Conservation (phyloP, 306 rosid genomes). For the Abrus pulchellus region DNA sequence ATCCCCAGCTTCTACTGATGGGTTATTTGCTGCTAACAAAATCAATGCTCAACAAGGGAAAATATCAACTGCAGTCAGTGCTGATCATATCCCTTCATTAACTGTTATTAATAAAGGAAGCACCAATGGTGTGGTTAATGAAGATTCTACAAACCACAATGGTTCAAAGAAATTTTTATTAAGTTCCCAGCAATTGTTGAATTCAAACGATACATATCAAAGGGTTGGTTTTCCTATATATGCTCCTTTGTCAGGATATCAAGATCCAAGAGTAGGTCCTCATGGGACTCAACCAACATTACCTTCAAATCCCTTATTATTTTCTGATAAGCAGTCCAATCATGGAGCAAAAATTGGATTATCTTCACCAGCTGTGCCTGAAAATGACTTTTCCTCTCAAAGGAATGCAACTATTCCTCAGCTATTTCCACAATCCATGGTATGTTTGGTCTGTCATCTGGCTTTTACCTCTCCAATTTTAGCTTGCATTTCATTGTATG, state of each 20-base stretch:
- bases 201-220: conserved; percentile 50
- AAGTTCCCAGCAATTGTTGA: conserved; percentile 50
- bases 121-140: conserved; percentile 24
- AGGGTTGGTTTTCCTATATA: conserved; percentile 45
- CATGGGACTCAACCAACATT: conserved; percentile 44
- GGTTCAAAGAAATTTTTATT: conserved; percentile 45
- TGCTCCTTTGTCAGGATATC: conserved; percentile 55
- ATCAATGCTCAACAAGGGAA: conserved; percentile 45
- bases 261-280: conserved; percentile 43
- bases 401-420: conserved; percentile 47
- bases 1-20: conserved; percentile 49
- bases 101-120: conserved; percentile 46
- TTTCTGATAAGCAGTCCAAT: conserved; percentile 50
- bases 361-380: conserved; percentile 47
- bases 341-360: conserved; percentile 48
- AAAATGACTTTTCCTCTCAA: conserved; percentile 47
- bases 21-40: conserved; percentile 46
- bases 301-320: conserved; percentile 21
- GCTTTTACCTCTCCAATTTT: too few species aligned
- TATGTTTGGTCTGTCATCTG: conserved; percentile 32
- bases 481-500: background rate
- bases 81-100: conserved; percentile 39
- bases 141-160: conserved; percentile 43
- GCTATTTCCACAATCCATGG: conserved; percentile 49
- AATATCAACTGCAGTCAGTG: conserved; percentile 43